Evolutionary conservation across 768 basidiomycete genomes (phyloP), one percentile per base, ranked within the genome.

Genomic region (Holtermanniella nyarrowii): DNA sequence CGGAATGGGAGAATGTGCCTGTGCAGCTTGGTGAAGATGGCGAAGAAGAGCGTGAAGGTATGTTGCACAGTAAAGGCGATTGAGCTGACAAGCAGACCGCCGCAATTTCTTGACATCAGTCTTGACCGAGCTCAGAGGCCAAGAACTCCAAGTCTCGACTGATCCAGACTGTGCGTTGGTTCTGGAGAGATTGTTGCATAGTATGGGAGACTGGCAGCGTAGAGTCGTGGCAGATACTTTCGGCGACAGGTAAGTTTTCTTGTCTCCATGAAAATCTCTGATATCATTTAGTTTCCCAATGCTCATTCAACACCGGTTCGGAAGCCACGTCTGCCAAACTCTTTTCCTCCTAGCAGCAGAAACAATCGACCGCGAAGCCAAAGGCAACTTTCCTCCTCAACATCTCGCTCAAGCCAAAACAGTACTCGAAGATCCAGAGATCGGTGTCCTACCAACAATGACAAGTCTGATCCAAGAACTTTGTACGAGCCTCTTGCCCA

Each of bases 121-220:
- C 18, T 73, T 97, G 24, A 76, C 78, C 16, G 88, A 95, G 62
- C 85, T 95, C 80, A 77, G 77, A 21, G 83, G 80, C 4, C 89
- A 93, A 69, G 95, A 97, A 73, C 83, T 84, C 47, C 82, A 85
- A 54, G 79, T 95, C 11, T 82, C 89, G 0, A 90, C 90, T 0
- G 95, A 99, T 70, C 86, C 88, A 4, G 90, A 97, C 54, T 91
- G 88, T 63, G 89, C 91, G 0, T 77, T 84, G 11, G 80, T 96
- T 43, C 70, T 99, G 49, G 95, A 99, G 70, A 77, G 91, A 58
- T 83, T 97, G 78, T 66, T 82, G 10, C 79, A 90, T 65, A 90
- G 89, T 1, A 89, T 97, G 86, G 89, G 95, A 65, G 90, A 96
- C 71, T 91, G 90, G 72, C 84, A 86, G n/a, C 77, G 88, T 46